phyloP scores from a whole-genome alignment of 768 basidiomycete genomes.

The Mycena indigotica region DNA sequence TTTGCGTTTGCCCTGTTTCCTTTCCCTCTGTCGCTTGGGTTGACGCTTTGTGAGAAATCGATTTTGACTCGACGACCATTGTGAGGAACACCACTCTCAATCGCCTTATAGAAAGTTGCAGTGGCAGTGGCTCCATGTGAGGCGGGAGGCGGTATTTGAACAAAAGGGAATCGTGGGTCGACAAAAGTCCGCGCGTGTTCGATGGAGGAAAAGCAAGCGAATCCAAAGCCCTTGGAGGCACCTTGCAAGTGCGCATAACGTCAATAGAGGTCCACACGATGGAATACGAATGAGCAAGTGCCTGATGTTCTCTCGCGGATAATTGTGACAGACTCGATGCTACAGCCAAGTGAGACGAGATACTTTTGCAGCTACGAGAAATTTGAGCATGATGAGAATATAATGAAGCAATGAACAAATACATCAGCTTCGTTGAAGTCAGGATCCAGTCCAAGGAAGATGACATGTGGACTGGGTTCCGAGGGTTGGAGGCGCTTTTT shows the following conservation, averaged over 20 bases:
- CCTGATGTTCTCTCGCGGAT: constrained; percentile 97
- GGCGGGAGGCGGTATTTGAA: constrained; percentile 89
- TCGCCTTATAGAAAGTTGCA: constrained; percentile 69
- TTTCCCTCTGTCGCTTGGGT: constrained; percentile 67
- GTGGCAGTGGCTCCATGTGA: constrained; percentile 83
- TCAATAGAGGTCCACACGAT: constrained; percentile 72
- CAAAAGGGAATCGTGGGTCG: constrained; percentile 86
- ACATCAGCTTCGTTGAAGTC: constrained; percentile 95
- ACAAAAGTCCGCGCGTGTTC: constrained; percentile 92
- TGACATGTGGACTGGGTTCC: constrained; percentile 89
- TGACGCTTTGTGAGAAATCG: constrained; percentile 89
- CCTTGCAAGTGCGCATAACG: constrained; percentile 75
- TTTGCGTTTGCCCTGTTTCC: constrained; percentile 67
- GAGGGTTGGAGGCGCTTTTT: constrained; percentile 84
- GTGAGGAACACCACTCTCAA: constrained; percentile 69
- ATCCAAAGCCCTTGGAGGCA: constrained; percentile 94
- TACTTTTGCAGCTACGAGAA: constrained; percentile 75
- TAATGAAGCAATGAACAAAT: constrained; percentile 46
- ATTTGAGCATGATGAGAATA: constrained; percentile 41
- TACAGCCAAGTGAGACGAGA: constrained; percentile 70
- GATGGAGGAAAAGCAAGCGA: constrained; percentile 86
- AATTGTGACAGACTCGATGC: constrained; percentile 87
- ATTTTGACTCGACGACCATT: constrained; percentile 90
- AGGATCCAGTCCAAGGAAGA: constrained; percentile 90
- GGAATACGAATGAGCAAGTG: constrained; percentile 81